Conservation (phyloP, 78 protist species). For the Protostelium mycophagum region DNA sequence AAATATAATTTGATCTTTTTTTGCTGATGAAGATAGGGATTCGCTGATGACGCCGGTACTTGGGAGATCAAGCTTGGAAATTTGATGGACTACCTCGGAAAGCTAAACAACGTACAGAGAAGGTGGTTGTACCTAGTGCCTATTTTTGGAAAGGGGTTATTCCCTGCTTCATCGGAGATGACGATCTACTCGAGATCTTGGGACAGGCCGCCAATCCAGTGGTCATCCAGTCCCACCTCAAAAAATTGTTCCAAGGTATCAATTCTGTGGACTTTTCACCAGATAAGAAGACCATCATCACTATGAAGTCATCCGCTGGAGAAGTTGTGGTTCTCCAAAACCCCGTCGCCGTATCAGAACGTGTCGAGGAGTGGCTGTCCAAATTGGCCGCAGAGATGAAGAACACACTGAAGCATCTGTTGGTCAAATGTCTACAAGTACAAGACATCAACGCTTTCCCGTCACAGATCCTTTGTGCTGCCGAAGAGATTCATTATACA, state of each 20-base stretch:
- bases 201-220: constrained; percentile 81
- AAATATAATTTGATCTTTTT: neutral
- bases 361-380: constrained; percentile 77
- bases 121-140: constrained; percentile 96
- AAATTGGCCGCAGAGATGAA: constrained; percentile 76
- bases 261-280: constrained; percentile 40
- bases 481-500: constrained; percentile 62
- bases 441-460: constrained; percentile 52
- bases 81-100: constrained; percentile 64
- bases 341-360: constrained; percentile 52
- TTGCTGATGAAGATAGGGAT: constrained; percentile 6
- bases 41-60: constrained; percentile 76
- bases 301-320: constrained; percentile 77
- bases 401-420: constrained; percentile 47
- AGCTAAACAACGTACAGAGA: constrained; percentile 92
- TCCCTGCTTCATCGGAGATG: constrained; percentile 99
- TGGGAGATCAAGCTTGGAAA: constrained; percentile 89
- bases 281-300: constrained; percentile 36
- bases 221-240: constrained; percentile 85
- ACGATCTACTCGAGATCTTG: constrained; percentile 97
- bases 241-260: constrained; percentile 96
- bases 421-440: constrained; percentile 26
- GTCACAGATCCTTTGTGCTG: constrained; percentile 62
- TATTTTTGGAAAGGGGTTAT: constrained; percentile 79
- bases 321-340: constrained; percentile 76